These are phyloP conservation scores for Pythium monospermum DNA, from an alignment of 352 stramenopile species.

Conservation along the genomic window DNA sequence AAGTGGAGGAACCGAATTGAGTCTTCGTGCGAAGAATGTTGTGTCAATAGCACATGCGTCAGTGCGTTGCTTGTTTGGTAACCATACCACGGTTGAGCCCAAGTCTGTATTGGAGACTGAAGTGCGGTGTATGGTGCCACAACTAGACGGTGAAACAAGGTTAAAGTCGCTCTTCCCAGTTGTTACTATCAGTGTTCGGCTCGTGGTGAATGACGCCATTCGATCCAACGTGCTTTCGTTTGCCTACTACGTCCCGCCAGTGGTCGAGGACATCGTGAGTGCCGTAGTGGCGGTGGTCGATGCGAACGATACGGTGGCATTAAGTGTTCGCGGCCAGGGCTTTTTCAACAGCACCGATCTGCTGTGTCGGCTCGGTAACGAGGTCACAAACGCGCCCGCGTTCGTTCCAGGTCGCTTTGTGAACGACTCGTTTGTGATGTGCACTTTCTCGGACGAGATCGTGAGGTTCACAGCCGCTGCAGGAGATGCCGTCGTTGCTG, in stretches of 20 bases:
- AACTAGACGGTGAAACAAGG: too few relatives aligned
- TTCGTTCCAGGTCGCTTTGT: constrained; percentile 1
- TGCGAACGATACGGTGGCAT: not conserved
- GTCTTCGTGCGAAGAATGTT: too few relatives aligned
- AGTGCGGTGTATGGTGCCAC: too few relatives aligned
- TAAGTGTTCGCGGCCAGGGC: not conserved
- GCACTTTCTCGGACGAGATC: not conserved
- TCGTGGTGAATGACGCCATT: too few relatives aligned
- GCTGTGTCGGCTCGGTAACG: constrained; percentile 4
- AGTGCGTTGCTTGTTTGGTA: too few relatives aligned
- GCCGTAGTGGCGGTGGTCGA: not conserved
- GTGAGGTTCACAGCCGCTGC: not conserved
- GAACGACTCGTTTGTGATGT: constrained; percentile 3
- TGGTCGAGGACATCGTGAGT: not conserved
- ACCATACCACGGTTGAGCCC: too few relatives aligned
- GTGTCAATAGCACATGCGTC: too few relatives aligned
- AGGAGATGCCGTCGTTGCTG: not conserved
- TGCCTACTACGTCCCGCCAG: not conserved
- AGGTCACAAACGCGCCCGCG: not conserved
- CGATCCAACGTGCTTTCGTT: constrained; percentile 6
- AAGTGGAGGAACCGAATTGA: too few relatives aligned
- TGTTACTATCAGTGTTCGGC: too few relatives aligned
- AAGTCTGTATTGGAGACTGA: too few relatives aligned
- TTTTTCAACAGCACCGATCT: constrained; percentile 12
- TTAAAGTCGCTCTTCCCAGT: too few relatives aligned